Conservation (phyloP, 108 stramenopile genomes). For the Stephanodiscus minutulus region DNA sequence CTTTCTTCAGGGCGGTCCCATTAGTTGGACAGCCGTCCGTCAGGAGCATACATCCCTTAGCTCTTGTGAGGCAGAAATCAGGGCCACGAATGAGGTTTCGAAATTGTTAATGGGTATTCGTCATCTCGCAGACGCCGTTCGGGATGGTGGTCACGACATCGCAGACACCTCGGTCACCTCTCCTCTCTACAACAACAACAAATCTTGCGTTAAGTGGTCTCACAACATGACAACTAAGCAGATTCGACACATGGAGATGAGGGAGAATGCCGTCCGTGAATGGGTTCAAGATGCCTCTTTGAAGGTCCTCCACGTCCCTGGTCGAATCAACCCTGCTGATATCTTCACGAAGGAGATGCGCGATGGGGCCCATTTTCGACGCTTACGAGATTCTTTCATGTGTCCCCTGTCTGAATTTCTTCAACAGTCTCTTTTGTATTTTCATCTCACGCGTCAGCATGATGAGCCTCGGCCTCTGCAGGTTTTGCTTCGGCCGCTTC, state of each 20-base stretch:
- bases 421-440: too few relatives aligned
- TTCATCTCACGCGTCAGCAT: too few relatives aligned
- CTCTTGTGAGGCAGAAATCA: background rate
- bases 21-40: background rate
- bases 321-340: constrained; percentile 12
- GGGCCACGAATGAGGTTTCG: background rate
- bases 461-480: too few relatives aligned
- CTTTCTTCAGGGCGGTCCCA: background rate
- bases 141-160: too few relatives aligned
- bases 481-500: background rate
- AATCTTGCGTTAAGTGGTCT: constrained; percentile 11
- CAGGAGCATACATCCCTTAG: background rate
- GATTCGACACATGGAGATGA: constrained; percentile 14
- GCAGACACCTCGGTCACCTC: background rate
- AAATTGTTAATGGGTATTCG: too few relatives aligned
- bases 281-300: background rate
- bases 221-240: constrained; percentile 8
- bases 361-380: constrained; percentile 12
- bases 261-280: constrained; percentile 11
- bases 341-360: constrained; percentile 19
- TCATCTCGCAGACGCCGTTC: too few relatives aligned
- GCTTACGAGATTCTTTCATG: background rate
- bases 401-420: too few relatives aligned
- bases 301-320: constrained; percentile 6
- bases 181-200: constrained; percentile 15